phyloP scores from a whole-genome alignment of 352 stramenopile genomes.

The Halophytophthora polymorphica region DNA sequence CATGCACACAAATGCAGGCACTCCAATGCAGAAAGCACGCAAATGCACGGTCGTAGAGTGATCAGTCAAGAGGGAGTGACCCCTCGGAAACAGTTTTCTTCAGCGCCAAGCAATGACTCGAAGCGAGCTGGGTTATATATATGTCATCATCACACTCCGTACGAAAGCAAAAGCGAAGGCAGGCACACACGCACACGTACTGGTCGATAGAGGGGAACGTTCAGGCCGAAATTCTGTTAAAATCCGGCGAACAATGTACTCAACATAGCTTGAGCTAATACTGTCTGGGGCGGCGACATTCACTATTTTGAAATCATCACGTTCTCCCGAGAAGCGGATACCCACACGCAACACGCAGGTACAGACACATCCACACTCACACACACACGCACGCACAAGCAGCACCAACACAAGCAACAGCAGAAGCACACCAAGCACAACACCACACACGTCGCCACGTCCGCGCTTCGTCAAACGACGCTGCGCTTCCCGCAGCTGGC shows the following conservation, averaged over 20 bases:
- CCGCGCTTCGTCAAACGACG: too few relatives aligned
- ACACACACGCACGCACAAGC: slow-evolving; percentile 3
- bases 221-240: slow-evolving; percentile 85
- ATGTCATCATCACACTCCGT: slow-evolving; percentile 87
- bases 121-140: slow-evolving; percentile 86
- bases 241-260: slow-evolving; percentile 78
- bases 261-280: slow-evolving; percentile 77
- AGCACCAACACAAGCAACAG: too few relatives aligned
- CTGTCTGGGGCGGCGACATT: slow-evolving; percentile 89
- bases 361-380: slow-evolving; percentile 1
- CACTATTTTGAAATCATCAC: slow-evolving; percentile 84
- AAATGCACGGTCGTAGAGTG: slow-evolving; percentile 35
- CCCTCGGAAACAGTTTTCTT: slow-evolving; percentile 88
- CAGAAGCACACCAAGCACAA: too few relatives aligned
- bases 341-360: slow-evolving; percentile 8
- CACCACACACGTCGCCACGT: too few relatives aligned
- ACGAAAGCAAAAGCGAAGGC: not conserved
- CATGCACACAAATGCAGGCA: slow-evolving; percentile 8
- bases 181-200: slow-evolving; percentile 11
- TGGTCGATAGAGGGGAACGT: slow-evolving; percentile 43
- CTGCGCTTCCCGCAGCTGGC: too few relatives aligned
- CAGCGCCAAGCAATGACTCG: slow-evolving; percentile 71
- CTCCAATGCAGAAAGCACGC: slow-evolving; percentile 5
- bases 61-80: slow-evolving; percentile 88
- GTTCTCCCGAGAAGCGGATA: slow-evolving; percentile 39